A percentile compares a stretch with the other conserved stretches of the same genome.
These are phyloP conservation scores for Friedmanniomyces simplex DNA, from an alignment of 495 filamentous ascomycete species.

Conservation along the genomic window DNA sequence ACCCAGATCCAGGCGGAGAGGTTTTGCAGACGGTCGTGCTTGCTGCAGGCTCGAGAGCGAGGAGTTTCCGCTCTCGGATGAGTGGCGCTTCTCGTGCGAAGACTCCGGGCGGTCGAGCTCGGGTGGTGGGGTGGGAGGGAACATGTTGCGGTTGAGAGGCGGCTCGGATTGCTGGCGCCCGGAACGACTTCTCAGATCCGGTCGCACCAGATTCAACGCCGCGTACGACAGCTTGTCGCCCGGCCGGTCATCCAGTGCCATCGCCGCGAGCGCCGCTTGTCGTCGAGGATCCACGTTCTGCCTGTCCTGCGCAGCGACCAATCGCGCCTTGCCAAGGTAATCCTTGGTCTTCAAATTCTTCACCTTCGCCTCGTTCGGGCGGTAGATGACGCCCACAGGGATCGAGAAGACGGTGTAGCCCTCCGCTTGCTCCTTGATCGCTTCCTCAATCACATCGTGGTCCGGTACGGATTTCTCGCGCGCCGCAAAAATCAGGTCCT, in stretches of 20 bases:
- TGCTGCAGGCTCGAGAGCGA: conserved; percentile 24
- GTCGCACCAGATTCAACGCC: conserved; percentile 81
- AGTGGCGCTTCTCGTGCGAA: conserved; percentile 6
- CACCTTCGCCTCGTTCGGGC: conserved; percentile 94
- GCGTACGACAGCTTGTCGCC: conserved; percentile 77
- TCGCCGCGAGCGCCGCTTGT: conserved; percentile 25
- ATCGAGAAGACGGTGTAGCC: conserved; percentile 99
- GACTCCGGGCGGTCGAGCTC: conserved; percentile 54
- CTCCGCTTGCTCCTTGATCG: conserved; percentile 85
- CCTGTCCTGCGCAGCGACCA: conserved; percentile 81
- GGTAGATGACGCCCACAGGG: conserved; percentile 86
- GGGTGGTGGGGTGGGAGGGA: conserved; percentile 92
- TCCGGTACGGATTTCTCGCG: conserved; percentile 93
- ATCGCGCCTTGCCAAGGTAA: conserved; percentile 85
- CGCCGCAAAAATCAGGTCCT: conserved; percentile 83
- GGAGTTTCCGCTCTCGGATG: conserved; percentile 8
- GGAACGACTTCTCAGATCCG: conserved; percentile 59
- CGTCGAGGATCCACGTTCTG: conserved; percentile 24
- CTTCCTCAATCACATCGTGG: conserved; percentile 96
- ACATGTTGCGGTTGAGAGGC: conserved; percentile 73
- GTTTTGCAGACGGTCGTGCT: conserved; percentile 27
- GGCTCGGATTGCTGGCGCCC: conserved; percentile 73
- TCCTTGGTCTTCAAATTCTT: conserved; percentile 96
- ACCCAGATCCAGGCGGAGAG: conserved; percentile 29
- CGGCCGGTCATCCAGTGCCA: conserved; percentile 60